Conservation (phyloP, 352 stramenopile genomes). For the Globisporangium paddicum region DNA sequence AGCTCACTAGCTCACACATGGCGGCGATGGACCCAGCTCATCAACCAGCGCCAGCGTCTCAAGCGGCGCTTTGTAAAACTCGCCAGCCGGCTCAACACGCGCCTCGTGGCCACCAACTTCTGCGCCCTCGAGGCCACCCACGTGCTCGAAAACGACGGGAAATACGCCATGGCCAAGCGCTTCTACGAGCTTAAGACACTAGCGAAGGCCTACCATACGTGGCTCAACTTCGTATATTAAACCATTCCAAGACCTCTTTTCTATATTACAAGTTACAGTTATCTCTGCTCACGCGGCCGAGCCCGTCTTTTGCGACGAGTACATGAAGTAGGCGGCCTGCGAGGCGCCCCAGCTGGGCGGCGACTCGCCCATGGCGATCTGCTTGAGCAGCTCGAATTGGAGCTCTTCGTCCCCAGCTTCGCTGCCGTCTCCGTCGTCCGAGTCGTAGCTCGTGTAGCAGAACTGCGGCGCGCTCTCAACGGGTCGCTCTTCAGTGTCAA, state of each 20-base stretch:
- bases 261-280: not conserved
- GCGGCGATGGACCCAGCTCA: not conserved
- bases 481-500: slow-evolving; percentile 2
- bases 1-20: not conserved
- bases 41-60: not conserved
- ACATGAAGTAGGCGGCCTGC: not conserved
- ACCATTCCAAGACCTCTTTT: not conserved
- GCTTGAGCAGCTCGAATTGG: slow-evolving; percentile 4
- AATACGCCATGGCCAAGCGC: slow-evolving; percentile 41
- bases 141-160: slow-evolving; percentile 31
- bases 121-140: not conserved
- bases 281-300: slow-evolving; percentile 1
- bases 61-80: not conserved
- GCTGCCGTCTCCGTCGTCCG: not conserved
- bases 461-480: slow-evolving; percentile 1
- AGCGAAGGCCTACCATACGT: slow-evolving; percentile 11
- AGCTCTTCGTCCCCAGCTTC: not conserved
- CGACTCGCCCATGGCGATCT: not conserved
- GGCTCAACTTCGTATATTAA: slow-evolving; percentile 12
- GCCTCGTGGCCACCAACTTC: not conserved
- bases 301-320: slow-evolving; percentile 10
- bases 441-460: slow-evolving; percentile 14
- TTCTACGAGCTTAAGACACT: slow-evolving; percentile 32
- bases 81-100: not conserved
- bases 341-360: not conserved